Evolutionary conservation across 805 yeast species (phyloP), one percentile per base, ranked within the genome.

Genomic region (Tetrapisispora iriomotensis): DNA sequence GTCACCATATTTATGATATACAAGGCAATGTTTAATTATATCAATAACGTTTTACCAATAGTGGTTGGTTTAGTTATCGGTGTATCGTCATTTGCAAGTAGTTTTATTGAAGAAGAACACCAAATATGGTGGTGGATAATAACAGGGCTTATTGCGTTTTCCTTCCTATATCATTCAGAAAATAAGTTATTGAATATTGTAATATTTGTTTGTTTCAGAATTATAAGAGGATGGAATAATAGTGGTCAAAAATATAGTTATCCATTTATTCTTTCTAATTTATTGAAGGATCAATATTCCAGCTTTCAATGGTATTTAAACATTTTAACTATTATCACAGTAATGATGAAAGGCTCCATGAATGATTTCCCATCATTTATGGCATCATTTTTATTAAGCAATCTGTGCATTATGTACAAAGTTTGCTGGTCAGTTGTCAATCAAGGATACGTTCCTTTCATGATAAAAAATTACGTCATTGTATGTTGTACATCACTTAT

Each of bases 51-150:
- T 41, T 5, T 46, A 43, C 9, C 50, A 51, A 23, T 58, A 50
- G 15, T 37, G 40, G 40, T 53, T 53, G 49, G 64, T 15, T 31
- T 69, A 29, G 34, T 66, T 0, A 69, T 78, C 39, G 72, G 79
- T 3, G 27, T 67, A 0, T 69, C 84, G 0, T 70, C 80, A 46
- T 85, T 88, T 62, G 95, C 88, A 9, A 85, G 94, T 44, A 88
- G 95, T 21, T 67, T 88, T 41, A 82, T 92, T 14, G 98, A 92
- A 53, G 98, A 92, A 58, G 98, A 92, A 54, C 94, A 92, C 54
- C 96, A 88, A 54, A 59, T 88, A 14, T 92, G 98, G 98, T 92
- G 94, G 84, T 82, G 85, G 78, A 63, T 72, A 18, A 56, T 72
- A 0, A 65, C 74, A 0, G 68, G 71, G 0, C 46, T 43, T 15